Conservation (phyloP, 352 stramenopile species). For the Pythium apleroticum region DNA sequence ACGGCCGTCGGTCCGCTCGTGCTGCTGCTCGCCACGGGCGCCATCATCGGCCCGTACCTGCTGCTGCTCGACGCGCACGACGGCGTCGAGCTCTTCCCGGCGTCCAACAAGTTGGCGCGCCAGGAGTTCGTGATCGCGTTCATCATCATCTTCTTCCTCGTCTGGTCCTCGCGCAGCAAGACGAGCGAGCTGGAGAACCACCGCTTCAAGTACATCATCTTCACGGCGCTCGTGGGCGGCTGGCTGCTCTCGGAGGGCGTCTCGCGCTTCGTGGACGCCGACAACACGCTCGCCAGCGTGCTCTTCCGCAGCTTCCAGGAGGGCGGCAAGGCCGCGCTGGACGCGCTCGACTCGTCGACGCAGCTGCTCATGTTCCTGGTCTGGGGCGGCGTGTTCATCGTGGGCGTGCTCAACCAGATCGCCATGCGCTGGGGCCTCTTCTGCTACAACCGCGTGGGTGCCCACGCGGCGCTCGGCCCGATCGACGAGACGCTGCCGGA, state of each 20-base stretch:
- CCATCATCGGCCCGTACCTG: slow-evolving; percentile 69
- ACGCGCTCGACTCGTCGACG: slow-evolving; percentile 47
- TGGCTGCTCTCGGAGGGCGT: slow-evolving; percentile 79
- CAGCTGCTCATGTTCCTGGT: slow-evolving; percentile 82
- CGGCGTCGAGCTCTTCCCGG: slow-evolving; percentile 63
- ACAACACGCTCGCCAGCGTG: slow-evolving; percentile 58
- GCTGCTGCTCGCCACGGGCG: slow-evolving; percentile 63
- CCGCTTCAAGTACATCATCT: slow-evolving; percentile 89
- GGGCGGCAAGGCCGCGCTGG: slow-evolving; percentile 45
- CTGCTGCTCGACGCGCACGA: slow-evolving; percentile 77
- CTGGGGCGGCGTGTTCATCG: slow-evolving; percentile 59
- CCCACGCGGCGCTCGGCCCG: slow-evolving; percentile 60
- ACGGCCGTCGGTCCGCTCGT: slow-evolving; percentile 71
- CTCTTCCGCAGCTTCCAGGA: slow-evolving; percentile 69
- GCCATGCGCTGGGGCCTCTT: slow-evolving; percentile 85
- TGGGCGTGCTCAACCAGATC: slow-evolving; percentile 78
- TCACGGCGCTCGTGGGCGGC: slow-evolving; percentile 65
- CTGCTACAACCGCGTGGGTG: slow-evolving; percentile 89
- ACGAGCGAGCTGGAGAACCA: slow-evolving; percentile 84
- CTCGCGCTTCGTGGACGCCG: slow-evolving; percentile 58
- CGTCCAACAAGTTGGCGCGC: slow-evolving; percentile 72
- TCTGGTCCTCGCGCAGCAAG: slow-evolving; percentile 81
- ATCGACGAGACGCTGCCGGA: slow-evolving; percentile 77
- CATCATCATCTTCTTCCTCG: slow-evolving; percentile 84
- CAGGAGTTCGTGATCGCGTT: slow-evolving; percentile 89